These are phyloP conservation scores for Fusarium citri DNA, from an alignment of 2,329 filamentous ascomycete species.

Conservation along the genomic window DNA sequence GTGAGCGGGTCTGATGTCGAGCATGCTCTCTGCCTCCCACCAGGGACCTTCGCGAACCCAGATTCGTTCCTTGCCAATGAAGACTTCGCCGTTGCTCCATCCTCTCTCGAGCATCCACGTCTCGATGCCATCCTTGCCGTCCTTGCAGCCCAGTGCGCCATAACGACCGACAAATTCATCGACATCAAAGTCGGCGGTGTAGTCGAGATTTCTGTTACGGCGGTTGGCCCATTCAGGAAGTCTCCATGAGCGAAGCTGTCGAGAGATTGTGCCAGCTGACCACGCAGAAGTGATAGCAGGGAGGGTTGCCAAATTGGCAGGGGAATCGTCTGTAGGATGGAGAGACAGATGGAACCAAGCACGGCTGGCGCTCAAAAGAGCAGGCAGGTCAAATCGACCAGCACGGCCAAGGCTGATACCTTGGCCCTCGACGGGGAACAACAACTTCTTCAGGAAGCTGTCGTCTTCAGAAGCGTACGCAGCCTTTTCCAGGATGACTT, in stretches of 20 bases:
- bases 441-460: conserved; percentile 81
- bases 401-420: conserved; percentile 84
- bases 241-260: conserved; percentile 92
- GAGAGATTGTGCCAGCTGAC: conserved; percentile 92
- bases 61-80: conserved; percentile 88
- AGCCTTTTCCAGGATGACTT: conserved; percentile 87
- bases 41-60: conserved; percentile 96
- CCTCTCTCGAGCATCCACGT: conserved; percentile 94
- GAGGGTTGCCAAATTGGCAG: conserved; percentile 77
- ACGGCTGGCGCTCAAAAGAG: conserved; percentile 82
- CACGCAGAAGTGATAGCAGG: conserved; percentile 82
- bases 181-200: conserved; percentile 94
- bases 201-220: conserved; percentile 89
- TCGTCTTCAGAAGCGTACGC: conserved; percentile 84
- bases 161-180: conserved; percentile 93
- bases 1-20: conserved; percentile 82
- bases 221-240: conserved; percentile 97
- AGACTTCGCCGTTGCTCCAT: conserved; percentile 98
- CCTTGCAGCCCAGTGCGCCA: conserved; percentile 82
- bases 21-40: conserved; percentile 98
- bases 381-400: conserved; percentile 82
- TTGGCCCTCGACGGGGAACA: conserved; percentile 81
- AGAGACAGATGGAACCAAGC: conserved; percentile 95
- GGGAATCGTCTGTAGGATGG: conserved; percentile 89
- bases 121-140: conserved; percentile 92